Evolutionary conservation across 345 rosid genomes (phyloP).

Genomic region (Geranium rotundifolium): DNA sequence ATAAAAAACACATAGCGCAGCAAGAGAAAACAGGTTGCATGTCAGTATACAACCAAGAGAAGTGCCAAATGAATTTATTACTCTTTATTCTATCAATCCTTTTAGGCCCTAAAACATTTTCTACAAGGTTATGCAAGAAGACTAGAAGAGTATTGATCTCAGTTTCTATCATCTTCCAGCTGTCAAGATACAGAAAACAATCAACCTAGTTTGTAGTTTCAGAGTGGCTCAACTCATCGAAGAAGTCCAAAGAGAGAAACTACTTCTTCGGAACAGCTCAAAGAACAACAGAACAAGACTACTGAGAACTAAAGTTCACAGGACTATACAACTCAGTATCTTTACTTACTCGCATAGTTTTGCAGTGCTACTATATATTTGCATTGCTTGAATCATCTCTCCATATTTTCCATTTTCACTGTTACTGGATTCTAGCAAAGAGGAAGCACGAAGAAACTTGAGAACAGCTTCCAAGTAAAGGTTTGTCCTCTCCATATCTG

Average conservation of each 20-base stretch:
- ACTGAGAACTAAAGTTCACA: background rate
- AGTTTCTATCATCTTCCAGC: no score
- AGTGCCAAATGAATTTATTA: background rate
- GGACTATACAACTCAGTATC: background rate
- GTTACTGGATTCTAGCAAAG: slow-evolving; percentile 42
- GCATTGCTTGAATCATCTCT: slow-evolving; percentile 28
- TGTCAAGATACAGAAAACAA: no score
- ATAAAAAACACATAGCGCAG: background rate
- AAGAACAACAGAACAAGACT: background rate
- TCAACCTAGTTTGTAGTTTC: no score
- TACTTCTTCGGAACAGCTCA: no score
- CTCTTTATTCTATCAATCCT: background rate
- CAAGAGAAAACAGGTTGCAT: background rate
- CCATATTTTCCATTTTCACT: slow-evolving; percentile 29
- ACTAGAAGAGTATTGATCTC: no score
- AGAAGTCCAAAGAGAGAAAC: no score
- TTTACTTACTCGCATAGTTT: slow-evolving; percentile 64
- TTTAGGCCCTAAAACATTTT: background rate
- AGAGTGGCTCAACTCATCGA: no score
- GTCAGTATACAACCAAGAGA: background rate
- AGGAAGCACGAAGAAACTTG: slow-evolving; percentile 64
- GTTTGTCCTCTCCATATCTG: slow-evolving; percentile 51
- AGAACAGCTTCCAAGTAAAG: slow-evolving; percentile 59
- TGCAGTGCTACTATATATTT: slow-evolving; percentile 43
- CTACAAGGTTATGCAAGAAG: background rate